Evolutionary conservation across 148 eudicot species (phyloP), one percentile per base, ranked within the genome.

Genomic region (Agrostemma githago): DNA sequence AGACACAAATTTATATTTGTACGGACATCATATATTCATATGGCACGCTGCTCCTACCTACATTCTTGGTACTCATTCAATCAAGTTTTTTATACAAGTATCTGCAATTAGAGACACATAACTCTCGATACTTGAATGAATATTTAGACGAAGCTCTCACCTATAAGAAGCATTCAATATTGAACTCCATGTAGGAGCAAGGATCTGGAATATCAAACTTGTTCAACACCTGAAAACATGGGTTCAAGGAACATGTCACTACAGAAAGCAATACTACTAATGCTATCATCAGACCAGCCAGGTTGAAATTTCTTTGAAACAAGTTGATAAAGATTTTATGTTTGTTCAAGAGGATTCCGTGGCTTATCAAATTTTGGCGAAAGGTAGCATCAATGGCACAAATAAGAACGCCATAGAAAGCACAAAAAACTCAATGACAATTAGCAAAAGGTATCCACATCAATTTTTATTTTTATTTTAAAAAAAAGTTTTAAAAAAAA

Each of bases 151-250:
- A 21, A 46, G 42, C 10, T 38, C 17, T 16, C 61, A 68, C 70
- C 81, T 84, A 89, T 68, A 90, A 76, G 72, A 92, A 82, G 65
- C 83, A 76, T 82, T 95, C 92, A n/a, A 92, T 70, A 83, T 85
- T 78, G 16, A 95, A 80, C 82, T 95, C 97, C 81, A 92, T 75
- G 42, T 81, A 92, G 53, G 99, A 92, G 74, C 99, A 95, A 26
- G 96, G 92, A 78, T 90, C 93, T 62, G 96, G 83, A 63, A 95
- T 89, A 74, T 82, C 97, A 72, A 92, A 95, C 71, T 95, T 92
- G 66, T 66, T 72, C 81, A 95, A 76, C 20, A 92, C 94, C 99
- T 95, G 92, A 6, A 46, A 34, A 15, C 42, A 72, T 12, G 8
- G 8, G 12, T 20, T 1, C 56, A 51, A 3, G 56, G 15, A 51